A percentile compares a stretch with the other conserved stretches of the same genome.
These are phyloP conservation scores for Pestalotiopsis sp. DNA, from an alignment of 2,329 filamentous ascomycete genomes.

Conservation along the genomic window DNA sequence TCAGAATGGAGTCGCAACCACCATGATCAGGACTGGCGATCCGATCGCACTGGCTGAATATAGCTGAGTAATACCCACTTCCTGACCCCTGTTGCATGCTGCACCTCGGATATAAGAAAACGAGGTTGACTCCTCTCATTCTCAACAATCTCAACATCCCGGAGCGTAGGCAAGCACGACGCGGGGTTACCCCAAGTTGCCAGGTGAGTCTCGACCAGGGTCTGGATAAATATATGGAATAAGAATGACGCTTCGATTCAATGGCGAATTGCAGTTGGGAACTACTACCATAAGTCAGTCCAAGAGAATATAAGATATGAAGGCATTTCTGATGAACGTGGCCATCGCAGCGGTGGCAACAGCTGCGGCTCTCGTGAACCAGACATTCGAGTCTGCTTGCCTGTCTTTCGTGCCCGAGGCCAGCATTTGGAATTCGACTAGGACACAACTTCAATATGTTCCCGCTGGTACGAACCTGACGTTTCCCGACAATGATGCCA, in stretches of 20 bases:
- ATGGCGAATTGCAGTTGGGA: no score
- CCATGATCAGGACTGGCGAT: no score
- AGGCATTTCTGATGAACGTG: neutral
- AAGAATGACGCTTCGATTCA: no score
- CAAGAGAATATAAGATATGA: neutral
- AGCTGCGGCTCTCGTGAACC: neutral
- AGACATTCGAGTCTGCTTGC: conserved; percentile 17
- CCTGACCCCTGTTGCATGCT: neutral
- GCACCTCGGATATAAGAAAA: neutral
- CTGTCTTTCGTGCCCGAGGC: conserved; percentile 17
- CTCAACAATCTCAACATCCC: neutral
- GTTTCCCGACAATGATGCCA: conserved; percentile 23
- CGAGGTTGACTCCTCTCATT: neutral
- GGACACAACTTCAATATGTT: conserved; percentile 23
- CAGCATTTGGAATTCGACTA: conserved; percentile 13
- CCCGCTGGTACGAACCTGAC: conserved; percentile 19
- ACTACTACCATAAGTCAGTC: no score
- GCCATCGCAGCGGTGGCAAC: neutral
- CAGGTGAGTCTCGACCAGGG: no score
- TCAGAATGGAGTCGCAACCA: no score
- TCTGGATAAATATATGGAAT: no score
- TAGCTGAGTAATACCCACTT: neutral
- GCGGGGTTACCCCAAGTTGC: no score
- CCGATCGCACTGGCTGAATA: neutral
- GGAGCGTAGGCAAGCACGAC: neutral